Conservation (phyloP, 306 rosid genomes). For the Oemleria cerasiformis region DNA sequence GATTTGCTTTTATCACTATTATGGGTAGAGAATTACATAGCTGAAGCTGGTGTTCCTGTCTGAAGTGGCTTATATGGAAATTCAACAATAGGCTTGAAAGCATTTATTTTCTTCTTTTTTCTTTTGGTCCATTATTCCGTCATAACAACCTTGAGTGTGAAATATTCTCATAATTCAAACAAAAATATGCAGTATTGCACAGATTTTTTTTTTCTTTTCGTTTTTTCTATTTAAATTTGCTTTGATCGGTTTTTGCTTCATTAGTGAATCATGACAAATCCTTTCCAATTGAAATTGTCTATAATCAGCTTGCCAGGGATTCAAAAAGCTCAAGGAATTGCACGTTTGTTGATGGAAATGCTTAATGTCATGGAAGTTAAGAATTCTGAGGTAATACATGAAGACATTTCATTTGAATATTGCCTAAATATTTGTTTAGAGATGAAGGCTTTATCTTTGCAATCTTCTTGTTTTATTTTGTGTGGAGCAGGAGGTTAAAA, state of each 20-base stretch:
- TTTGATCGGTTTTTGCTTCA: not conserved
- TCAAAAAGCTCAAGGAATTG: slow-evolving; percentile 74
- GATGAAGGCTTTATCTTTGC: too few species aligned
- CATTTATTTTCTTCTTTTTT: not conserved
- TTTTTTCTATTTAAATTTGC: not conserved
- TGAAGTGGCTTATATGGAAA: not conserved
- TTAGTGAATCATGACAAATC: slow-evolving; percentile 9
- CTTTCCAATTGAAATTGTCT: slow-evolving; percentile 19
- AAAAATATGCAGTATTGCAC: not conserved
- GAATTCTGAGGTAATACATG: slow-evolving; percentile 57
- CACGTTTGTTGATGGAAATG: slow-evolving; percentile 86
- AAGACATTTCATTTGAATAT: not conserved
- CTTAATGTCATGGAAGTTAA: slow-evolving; percentile 78
- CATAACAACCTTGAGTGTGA: not conserved
- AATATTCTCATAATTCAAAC: not conserved
- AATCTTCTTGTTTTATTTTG: not conserved
- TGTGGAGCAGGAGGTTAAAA: not conserved
- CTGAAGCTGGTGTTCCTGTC: too few species aligned
- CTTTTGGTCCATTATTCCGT: too few species aligned
- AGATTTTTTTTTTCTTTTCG: not conserved
- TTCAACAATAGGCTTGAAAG: not conserved
- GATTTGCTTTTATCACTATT: too few species aligned
- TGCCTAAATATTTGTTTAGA: not conserved
- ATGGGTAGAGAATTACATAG: too few species aligned
- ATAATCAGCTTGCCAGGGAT: slow-evolving; percentile 67